Evolutionary conservation across 2,329 filamentous ascomycete genomes (phyloP), one percentile per base, ranked within the genome.

Genomic region (Colletotrichum abscissum): DNA sequence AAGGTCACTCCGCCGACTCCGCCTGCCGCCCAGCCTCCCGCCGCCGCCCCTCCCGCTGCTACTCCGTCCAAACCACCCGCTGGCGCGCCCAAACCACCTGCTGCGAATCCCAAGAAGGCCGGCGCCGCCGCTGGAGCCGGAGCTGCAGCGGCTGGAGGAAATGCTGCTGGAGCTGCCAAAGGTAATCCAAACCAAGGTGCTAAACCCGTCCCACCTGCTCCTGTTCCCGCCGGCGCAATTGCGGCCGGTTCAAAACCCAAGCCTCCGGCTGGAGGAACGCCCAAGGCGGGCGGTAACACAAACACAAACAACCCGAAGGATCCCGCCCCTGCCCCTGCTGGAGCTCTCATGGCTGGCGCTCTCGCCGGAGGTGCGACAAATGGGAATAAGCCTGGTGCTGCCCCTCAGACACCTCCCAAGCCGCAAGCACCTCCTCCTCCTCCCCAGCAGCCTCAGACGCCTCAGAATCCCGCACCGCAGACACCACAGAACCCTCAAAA

Each of bases 261-360:
- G 30, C 63, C 57, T 24, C 49, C 49, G 12, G 26, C 66, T 12
- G 33, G 22, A 28, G 42, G 11, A 3, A n/a, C 33, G 57, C 33
- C 57, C 30, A 38, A 35, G n/a, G 33, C 19, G 26, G 52, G 52
- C 52, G 22, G 52, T 28, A 55, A 55, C 52, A 55, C 52, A n/a
- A 55, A 55, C 52, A 55, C 52, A n/a, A 38, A 22, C 8, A 11
- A 42, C 22, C 62, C 49, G 5, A 70, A 56, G 2, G 49, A 4
- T 28, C 67, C 42, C 19, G 70, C 70, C 9, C 66, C 70, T 9
- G 67, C 49, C 12, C 56, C 70, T 0, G 33, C 60, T 6, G 70
- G 67, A 30, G 70, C 70, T 14, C 63, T 70, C 26, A 59, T 60
- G 55, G 70, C 66, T 14, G 70, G 70, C 19, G 67, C 70, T 16